Evolutionary conservation across 2,329 filamentous ascomycete species (phyloP).

Genomic region (Hypoxylon sp.): DNA sequence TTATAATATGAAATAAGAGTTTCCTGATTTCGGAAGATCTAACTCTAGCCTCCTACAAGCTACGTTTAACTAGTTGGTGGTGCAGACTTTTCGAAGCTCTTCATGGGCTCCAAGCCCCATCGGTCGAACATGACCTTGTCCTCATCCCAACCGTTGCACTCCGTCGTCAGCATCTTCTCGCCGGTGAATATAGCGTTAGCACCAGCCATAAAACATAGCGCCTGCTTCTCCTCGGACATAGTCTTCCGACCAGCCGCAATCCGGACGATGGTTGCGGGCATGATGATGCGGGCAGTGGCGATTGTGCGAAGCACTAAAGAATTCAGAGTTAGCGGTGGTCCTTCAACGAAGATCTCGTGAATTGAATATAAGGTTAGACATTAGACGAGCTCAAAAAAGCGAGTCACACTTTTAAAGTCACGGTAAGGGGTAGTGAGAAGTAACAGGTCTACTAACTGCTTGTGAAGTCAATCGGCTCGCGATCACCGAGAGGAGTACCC

Average conservation of each 20-base stretch:
- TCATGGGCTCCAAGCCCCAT: slow-evolving; percentile 87
- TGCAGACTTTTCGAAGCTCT: slow-evolving; percentile 54
- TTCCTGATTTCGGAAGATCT: not conserved
- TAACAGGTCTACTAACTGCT: slow-evolving; percentile 58
- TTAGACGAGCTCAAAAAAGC: not conserved
- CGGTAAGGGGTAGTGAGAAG: not conserved
- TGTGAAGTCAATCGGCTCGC: slow-evolving; percentile 80
- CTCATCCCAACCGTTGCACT: slow-evolving; percentile 92
- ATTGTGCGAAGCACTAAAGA: slow-evolving; percentile 78
- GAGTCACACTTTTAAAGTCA: too few relatives aligned
- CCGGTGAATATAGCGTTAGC: slow-evolving; percentile 96
- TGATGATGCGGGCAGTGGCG: slow-evolving; percentile 84
- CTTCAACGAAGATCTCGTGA: not conserved
- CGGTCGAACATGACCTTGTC: slow-evolving; percentile 86
- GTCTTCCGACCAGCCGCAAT: slow-evolving; percentile 88
- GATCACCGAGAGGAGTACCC: slow-evolving; percentile 86
- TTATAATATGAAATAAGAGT: slow-evolving; percentile 6
- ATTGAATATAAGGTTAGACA: not conserved
- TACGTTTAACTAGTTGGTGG: slow-evolving; percentile 8
- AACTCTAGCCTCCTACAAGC: slow-evolving; percentile 4
- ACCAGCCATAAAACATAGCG: slow-evolving; percentile 89
- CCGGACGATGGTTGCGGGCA: slow-evolving; percentile 88
- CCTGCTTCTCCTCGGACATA: slow-evolving; percentile 90
- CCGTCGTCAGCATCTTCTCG: slow-evolving; percentile 95
- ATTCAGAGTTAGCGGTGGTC: slow-evolving; percentile 3